Base-by-base conservation (phyloP, 768 basidiomycete species). In the Collybia mongolica region DNA sequence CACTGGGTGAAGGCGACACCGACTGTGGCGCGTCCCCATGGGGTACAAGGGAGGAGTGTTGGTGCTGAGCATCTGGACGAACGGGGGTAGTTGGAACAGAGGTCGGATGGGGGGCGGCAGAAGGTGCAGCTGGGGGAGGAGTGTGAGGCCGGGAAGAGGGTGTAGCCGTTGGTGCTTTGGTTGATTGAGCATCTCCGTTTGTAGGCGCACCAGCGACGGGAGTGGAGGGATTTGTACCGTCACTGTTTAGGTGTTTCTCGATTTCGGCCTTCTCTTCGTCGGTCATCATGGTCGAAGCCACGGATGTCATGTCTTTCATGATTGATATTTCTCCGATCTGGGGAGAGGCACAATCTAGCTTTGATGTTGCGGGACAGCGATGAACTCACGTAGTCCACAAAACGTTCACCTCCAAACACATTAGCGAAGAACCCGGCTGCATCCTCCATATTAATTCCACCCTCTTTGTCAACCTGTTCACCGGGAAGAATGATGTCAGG, bases 251-350 rank as follows among this genome's bases (percentile, higher is more conserved):
- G 53, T 86, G 84, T 51, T 79, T 83, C 69, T 93, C 90, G 54
- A 93, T 79, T 56, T 92, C 93, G 9, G 86, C 86, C 68, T 87
- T 88, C 62, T 97, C 96, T 61, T 98, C 97, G 5, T 95, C 93
- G 0, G 87, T 82, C 83, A 93, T 89, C 74, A 93, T 88, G 5
- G 89, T 88, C 28, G 86, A 81, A 12, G 93, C 89, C 20, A 90
- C 83, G 28, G 82, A 81, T 19, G 90, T 85, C 87, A 93, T 90
- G 57, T 91, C 92, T 64, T 94, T 98, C 83, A 97, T 93, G 35
- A 98, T 77, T 5, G 89, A 87, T 48, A 99, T 95, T 73, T 98
- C 96, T 51, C 96, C 96, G 54, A 98, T 96, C 95, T 97, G 66
- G 15, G 38, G 23, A 42, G 23, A 43, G 24, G 24, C 11, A 20